These are phyloP conservation scores for Nakaseomyces bracarensis DNA, from an alignment of 1,139 yeast genomes.

Conservation along the genomic window DNA sequence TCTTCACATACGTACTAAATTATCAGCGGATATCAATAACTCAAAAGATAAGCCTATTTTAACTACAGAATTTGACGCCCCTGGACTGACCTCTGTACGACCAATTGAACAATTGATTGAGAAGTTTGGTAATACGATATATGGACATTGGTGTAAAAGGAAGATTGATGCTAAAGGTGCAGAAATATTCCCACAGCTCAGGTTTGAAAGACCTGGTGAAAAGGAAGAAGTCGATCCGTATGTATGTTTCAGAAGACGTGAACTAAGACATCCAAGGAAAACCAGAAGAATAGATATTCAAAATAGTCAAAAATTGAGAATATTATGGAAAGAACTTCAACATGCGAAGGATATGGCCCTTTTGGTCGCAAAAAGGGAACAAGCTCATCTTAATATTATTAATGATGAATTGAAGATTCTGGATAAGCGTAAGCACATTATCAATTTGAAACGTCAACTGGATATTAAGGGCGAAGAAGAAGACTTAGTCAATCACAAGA, in stretches of 20 bases:
- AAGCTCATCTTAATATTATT: conserved; percentile 33
- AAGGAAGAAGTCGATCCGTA: conserved; percentile 94
- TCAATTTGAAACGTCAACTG: conserved; percentile 62
- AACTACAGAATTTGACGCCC: conserved; percentile 39
- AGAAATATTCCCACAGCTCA: conserved; percentile 62
- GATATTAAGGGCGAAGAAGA: conserved; percentile 82
- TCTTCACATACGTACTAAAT: conserved; percentile 18
- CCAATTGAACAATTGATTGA: conserved; percentile 46
- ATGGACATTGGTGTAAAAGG: conserved; percentile 75
- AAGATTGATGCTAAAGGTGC: conserved; percentile 66
- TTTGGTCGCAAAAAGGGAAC: conserved; percentile 59
- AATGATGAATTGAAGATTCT: conserved; percentile 21
- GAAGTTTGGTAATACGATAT: conserved; percentile 57
- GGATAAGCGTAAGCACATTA: conserved; percentile 55
- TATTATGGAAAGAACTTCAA: conserved; percentile 67
- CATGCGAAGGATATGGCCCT: conserved; percentile 66
- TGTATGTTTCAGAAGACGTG: conserved; percentile 92
- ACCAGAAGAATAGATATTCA: conserved; percentile 91
- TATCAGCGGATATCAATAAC: conserved; percentile 21
- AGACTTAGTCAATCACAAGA: conserved; percentile 69
- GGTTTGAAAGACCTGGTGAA: conserved; percentile 81
- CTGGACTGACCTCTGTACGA: conserved; percentile 19
- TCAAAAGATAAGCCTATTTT: conserved; percentile 12
- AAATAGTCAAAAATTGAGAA: conserved; percentile 75
- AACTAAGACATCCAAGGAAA: conserved; percentile 89